These are phyloP conservation scores for Glycine tomentella DNA, from an alignment of 306 rosid species.

Conservation along the genomic window DNA sequence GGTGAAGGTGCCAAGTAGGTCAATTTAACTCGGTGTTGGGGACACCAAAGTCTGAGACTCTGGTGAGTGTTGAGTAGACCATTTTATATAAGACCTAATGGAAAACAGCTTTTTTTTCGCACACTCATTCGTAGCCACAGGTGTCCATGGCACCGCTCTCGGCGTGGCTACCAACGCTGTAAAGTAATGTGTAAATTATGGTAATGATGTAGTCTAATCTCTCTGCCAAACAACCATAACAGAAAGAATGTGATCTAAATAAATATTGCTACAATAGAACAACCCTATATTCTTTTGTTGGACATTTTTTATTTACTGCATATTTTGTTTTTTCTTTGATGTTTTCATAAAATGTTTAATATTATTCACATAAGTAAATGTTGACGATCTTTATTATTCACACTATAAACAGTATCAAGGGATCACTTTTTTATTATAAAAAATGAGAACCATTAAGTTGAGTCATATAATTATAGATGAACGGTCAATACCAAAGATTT, in stretches of 20 bases:
- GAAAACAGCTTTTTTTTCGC: not conserved
- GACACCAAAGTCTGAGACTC: not conserved
- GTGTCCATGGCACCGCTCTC: conserved; percentile 23
- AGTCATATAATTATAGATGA: too few relatives aligned
- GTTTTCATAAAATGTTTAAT: too few relatives aligned
- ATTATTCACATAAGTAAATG: too few relatives aligned
- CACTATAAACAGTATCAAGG: too few relatives aligned
- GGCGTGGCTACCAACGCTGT: not conserved
- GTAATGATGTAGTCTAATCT: not conserved
- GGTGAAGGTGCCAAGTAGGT: not conserved
- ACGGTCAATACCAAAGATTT: too few relatives aligned
- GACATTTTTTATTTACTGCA: not conserved
- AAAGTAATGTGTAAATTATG: not conserved
- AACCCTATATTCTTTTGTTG: not conserved
- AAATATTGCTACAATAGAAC: too few relatives aligned
- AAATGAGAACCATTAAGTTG: too few relatives aligned
- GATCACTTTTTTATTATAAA: too few relatives aligned
- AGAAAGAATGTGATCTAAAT: conserved; percentile 12
- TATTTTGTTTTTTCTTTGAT: too few relatives aligned
- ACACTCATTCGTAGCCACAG: conserved; percentile 49
- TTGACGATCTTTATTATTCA: too few relatives aligned
- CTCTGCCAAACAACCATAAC: not conserved
- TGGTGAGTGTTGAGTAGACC: not conserved
- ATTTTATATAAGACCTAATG: conserved; percentile 4
- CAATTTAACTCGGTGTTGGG: not conserved